These are phyloP conservation scores for Aspergillus sojae DNA, from an alignment of 2,329 filamentous ascomycete species.

Conservation along the genomic window DNA sequence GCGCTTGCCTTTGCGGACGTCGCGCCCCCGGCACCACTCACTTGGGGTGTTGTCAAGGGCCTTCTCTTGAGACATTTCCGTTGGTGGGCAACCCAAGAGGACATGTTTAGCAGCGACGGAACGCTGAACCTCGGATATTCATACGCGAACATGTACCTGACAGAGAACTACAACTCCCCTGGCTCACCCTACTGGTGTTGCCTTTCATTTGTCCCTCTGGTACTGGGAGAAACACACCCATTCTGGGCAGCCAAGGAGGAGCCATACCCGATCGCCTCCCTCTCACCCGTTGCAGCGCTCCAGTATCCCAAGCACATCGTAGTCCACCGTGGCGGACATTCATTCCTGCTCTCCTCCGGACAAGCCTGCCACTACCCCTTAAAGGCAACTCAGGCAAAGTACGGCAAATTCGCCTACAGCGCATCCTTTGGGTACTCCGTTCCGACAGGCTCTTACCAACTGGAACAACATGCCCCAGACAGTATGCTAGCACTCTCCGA, in stretches of 20 bases:
- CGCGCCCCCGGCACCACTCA: slow-evolving; percentile 70
- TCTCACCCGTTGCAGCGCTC: slow-evolving; percentile 64
- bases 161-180: slow-evolving; percentile 82
- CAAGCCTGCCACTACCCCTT: slow-evolving; percentile 83
- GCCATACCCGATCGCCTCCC: slow-evolving; percentile 55
- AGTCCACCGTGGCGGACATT: slow-evolving; percentile 71
- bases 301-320: slow-evolving; percentile 74
- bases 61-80: slow-evolving; percentile 72
- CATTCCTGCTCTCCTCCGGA: slow-evolving; percentile 73
- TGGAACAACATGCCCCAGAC: slow-evolving; percentile 76
- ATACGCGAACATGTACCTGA: slow-evolving; percentile 79
- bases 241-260: slow-evolving; percentile 75
- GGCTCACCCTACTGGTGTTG: slow-evolving; percentile 76
- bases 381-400: slow-evolving; percentile 80
- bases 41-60: slow-evolving; percentile 79
- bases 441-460: slow-evolving; percentile 72
- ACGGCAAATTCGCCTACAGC: slow-evolving; percentile 77
- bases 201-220: slow-evolving; percentile 73
- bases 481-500: slow-evolving; percentile 76
- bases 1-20: slow-evolving; percentile 75
- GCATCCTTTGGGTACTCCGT: slow-evolving; percentile 77
- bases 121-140: slow-evolving; percentile 76
- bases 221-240: slow-evolving; percentile 68
- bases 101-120: slow-evolving; percentile 75
- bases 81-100: slow-evolving; percentile 76